These are phyloP conservation scores for Eragrostis curvula DNA, from an alignment of 176 grass and related monocot species.

Conservation along the genomic window DNA sequence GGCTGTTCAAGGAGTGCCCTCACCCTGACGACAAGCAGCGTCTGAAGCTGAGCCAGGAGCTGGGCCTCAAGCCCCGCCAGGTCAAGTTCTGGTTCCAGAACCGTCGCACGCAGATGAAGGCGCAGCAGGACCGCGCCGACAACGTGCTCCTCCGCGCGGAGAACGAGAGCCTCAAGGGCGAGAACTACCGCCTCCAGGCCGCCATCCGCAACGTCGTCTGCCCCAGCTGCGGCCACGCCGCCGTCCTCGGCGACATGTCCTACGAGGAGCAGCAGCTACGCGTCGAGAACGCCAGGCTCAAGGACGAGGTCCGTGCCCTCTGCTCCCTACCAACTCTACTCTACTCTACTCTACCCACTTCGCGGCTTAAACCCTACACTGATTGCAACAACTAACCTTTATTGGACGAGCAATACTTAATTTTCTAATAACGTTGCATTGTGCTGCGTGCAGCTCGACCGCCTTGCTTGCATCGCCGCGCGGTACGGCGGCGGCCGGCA, in stretches of 20 bases:
- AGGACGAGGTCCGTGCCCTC: conserved; percentile 73
- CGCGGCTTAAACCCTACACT: conserved; percentile 16
- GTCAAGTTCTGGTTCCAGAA: conserved; percentile 99
- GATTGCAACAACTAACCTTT: conserved; percentile 1
- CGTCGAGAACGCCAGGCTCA: conserved; percentile 91
- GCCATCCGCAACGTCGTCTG: conserved; percentile 90
- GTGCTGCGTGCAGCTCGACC: conserved; percentile 74
- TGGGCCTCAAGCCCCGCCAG: conserved; percentile 89
- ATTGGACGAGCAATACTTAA: background rate
- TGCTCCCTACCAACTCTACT: background rate
- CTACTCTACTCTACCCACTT: background rate
- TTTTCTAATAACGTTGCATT: background rate
- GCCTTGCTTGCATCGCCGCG: conserved; percentile 73
- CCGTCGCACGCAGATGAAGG: conserved; percentile 98
- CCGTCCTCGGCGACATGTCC: conserved; percentile 87
- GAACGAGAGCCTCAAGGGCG: conserved; percentile 92
- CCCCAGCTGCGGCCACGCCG: conserved; percentile 88
- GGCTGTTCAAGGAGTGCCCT: conserved; percentile 98
- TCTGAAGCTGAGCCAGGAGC: conserved; percentile 91
- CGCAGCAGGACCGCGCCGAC: conserved; percentile 91
- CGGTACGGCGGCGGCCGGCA: conserved; percentile 57
- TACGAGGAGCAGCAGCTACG: conserved; percentile 94
- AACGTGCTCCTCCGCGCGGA: conserved; percentile 81
- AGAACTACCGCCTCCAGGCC: conserved; percentile 90
- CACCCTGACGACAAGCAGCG: conserved; percentile 99